A percentile compares a stretch with the other conserved stretches of the same genome.
phyloP scores from a whole-genome alignment of 192 early-diverging fungal species.

The Neocallimastix lanati region DNA sequence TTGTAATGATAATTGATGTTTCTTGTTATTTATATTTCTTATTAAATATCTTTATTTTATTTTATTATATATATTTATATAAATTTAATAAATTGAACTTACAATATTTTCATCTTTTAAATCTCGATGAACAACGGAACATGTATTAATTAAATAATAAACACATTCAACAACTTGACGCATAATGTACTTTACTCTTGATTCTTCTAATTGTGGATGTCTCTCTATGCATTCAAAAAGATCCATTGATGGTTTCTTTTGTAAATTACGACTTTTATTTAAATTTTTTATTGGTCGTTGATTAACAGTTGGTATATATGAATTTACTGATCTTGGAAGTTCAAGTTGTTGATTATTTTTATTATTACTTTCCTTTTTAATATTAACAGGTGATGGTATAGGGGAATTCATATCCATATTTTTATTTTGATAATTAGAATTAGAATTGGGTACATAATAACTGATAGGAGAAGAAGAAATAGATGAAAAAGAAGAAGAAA shows the following conservation, averaged over 20 bases:
- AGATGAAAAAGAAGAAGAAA: not conserved
- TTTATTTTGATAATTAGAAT: not conserved
- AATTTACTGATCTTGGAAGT: not conserved
- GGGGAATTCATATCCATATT: not conserved
- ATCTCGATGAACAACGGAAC: conserved; percentile 51
- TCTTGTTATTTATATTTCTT: too few relatives aligned
- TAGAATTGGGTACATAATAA: not conserved
- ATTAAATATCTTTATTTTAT: too few relatives aligned
- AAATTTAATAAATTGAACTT: not conserved
- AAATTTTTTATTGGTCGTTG: not conserved
- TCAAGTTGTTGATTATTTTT: not conserved
- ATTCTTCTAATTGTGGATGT: conserved; percentile 37
- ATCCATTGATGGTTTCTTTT: conserved; percentile 26
- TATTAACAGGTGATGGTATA: not conserved
- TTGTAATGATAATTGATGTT: too few relatives aligned
- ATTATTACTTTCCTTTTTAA: conserved; percentile 2
- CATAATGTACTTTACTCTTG: conserved; percentile 42
- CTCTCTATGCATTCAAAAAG: conserved; percentile 64
- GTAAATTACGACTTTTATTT: not conserved
- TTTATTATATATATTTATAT: too few relatives aligned
- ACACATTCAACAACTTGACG: conserved; percentile 48
- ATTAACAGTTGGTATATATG: not conserved
- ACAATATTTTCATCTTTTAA: conserved; percentile 61
- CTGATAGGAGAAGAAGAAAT: not conserved
- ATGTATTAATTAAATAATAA: conserved; percentile 29